Base-by-base conservation (phyloP, 2,329 filamentous ascomycete genomes). In the Macrophomina phaseolina region DNA sequence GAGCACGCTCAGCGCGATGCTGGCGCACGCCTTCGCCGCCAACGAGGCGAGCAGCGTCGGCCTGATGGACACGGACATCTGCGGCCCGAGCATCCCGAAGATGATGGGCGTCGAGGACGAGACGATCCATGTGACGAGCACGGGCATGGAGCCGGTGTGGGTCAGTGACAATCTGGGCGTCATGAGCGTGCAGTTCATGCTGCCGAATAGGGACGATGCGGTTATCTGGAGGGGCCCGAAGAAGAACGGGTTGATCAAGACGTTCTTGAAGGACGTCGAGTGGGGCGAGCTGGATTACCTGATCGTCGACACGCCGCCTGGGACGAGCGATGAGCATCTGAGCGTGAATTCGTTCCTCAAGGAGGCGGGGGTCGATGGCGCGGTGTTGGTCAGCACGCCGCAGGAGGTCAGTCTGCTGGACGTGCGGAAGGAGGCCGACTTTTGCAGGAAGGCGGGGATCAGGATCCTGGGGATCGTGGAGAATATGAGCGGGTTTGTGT, bases 141-240 rank as follows among this genome's bases (percentile, higher is more conserved):
- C 90, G 0, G 95, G 95, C 2, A 97, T 94, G 95, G 93, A 91
- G 75, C 95, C 95, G 0, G 94, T 98, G 14, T 98, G 94, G 92
- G 94, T 97, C 16, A 87, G 90, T 73, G 95, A 98, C 73, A 99
- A 98, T 73, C 83, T 99, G 3, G 92, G 91, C 1, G 93, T 97
- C 61, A 98, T 99, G 94, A 95, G 91, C 74, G 93, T 99, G 70
- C 95, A 99, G 79, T 99, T 99, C 77, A 97, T 99, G 93, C 84
- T 99, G 53, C 95, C 95, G 0, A 93, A 92, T 74, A 86, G 92
- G 55, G 94, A 99, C 78, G 94, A 97, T 75, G 95, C 95, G 3
- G 90, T 99, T 48, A 99, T 99, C 71, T 99, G 95, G 95, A 87
- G 95, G 61, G 95, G 95, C 0, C 91, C 95, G 2, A 99, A 99